phyloP scores from a whole-genome alignment of 1,139 yeast species.

The Saccharomyces pastorianus region DNA sequence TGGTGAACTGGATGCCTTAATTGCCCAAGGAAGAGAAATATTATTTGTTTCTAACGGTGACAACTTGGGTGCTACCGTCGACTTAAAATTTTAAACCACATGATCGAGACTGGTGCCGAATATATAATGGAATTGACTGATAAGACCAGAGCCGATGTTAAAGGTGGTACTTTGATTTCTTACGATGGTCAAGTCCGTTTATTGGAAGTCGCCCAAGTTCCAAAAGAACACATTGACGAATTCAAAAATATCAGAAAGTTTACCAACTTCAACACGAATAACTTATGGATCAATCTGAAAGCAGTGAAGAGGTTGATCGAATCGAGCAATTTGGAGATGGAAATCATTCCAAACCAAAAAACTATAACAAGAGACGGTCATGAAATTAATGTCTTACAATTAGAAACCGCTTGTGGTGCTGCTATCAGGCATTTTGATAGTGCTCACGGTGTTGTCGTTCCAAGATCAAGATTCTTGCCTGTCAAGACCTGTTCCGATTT shows the following conservation, averaged over 20 bases:
- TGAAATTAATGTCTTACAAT: slow-evolving; percentile 81
- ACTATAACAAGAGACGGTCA: slow-evolving; percentile 66
- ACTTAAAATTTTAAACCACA: slow-evolving; percentile 81
- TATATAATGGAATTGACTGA: slow-evolving; percentile 97
- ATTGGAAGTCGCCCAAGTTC: slow-evolving; percentile 96
- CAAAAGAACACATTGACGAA: slow-evolving; percentile 97
- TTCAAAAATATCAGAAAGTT: slow-evolving; percentile 96
- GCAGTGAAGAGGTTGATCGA: slow-evolving; percentile 92
- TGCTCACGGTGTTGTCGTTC: slow-evolving; percentile 97
- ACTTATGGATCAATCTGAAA: slow-evolving; percentile 91
- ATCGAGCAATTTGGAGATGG: slow-evolving; percentile 73
- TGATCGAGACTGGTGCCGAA: slow-evolving; percentile 86
- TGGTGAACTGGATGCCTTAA: slow-evolving; percentile 84
- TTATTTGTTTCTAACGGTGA: slow-evolving; percentile 96
- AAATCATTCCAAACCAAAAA: slow-evolving; percentile 91
- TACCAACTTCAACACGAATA: slow-evolving; percentile 95
- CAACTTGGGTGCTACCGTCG: slow-evolving; percentile 97
- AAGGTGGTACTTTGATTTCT: slow-evolving; percentile 97
- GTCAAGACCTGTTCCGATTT: slow-evolving; percentile 95
- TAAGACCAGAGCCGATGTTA: slow-evolving; percentile 97
- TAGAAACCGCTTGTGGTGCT: slow-evolving; percentile 98
- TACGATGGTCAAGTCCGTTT: slow-evolving; percentile 92
- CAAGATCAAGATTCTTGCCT: slow-evolving; percentile 95
- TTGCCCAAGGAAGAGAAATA: slow-evolving; percentile 90
- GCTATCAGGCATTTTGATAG: slow-evolving; percentile 93